These are phyloP conservation scores for Zymoseptoria passerinii DNA, from an alignment of 2,329 filamentous ascomycete genomes.

Conservation along the genomic window DNA sequence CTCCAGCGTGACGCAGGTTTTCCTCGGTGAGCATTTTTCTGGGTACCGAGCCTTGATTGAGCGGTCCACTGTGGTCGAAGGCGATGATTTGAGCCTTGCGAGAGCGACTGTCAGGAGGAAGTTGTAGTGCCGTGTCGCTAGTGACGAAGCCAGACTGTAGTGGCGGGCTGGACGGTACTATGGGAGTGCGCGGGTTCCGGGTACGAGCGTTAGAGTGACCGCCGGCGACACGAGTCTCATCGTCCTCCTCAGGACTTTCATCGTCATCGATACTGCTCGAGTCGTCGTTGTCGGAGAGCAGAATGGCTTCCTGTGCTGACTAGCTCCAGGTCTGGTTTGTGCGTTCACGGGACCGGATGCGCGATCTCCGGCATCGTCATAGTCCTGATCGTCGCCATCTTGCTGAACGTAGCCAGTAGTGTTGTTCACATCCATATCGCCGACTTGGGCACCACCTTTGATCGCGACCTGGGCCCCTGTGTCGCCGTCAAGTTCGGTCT, in stretches of 20 bases:
- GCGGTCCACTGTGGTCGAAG: slow-evolving; percentile 24
- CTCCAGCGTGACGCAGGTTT: not conserved
- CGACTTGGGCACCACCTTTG: not conserved
- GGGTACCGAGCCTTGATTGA: slow-evolving; percentile 23
- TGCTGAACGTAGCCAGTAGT: not conserved
- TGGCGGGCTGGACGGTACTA: slow-evolving; percentile 8
- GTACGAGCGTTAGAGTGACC: not conserved
- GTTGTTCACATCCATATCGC: not conserved
- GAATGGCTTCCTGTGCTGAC: slow-evolving; percentile 3
- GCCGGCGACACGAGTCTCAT: not conserved
- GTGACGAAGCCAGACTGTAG: not conserved
- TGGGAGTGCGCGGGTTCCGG: slow-evolving; percentile 9
- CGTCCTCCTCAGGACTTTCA: not conserved
- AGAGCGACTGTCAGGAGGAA: slow-evolving; percentile 2
- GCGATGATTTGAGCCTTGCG: slow-evolving; percentile 22
- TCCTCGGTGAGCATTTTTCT: slow-evolving; percentile 1
- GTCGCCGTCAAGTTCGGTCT: not conserved
- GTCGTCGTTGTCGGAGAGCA: slow-evolving; percentile 5
- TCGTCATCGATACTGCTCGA: not conserved
- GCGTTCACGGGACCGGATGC: not conserved
- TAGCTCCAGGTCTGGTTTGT: not conserved
- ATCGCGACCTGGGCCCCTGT: not conserved
- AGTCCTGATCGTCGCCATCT: not conserved
- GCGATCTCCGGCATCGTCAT: not conserved
- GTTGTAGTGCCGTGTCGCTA: not conserved